Evolutionary conservation across 257 asterid genomes (phyloP), one percentile per base, ranked within the genome.

Genomic region (Cruciata laevipes): DNA sequence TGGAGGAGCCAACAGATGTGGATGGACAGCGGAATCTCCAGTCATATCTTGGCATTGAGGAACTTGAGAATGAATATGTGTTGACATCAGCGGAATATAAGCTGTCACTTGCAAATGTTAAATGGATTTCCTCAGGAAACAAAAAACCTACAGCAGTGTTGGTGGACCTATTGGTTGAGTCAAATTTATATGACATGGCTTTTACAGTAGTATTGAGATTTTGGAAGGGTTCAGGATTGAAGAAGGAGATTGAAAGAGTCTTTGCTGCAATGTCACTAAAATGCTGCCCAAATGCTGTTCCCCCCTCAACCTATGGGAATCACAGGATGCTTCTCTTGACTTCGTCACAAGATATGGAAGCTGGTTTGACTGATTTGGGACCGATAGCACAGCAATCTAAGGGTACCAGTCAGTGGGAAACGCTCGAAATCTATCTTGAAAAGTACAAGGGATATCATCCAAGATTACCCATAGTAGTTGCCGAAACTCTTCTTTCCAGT

Each of bases 181-280:
- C 96, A 77, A 90, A 80, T 82, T 83, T 81, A 64, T 90, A 85
- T 72, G 97, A 93, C 72, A 83, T 93, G 96, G 97, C 95, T 25
- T 90, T 93, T 78, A 86, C 86, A 4, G 90, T 90, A 74, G 76
- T 90, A 82, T 82, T 86, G 77, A 87, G 80, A 84, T 90, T 93
- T 76, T 93, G 96, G 94, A 83, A 90, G 79, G 96, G 88, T 68
- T 93, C 96, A 56, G 86, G 80, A 74, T 82, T 88, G 78, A 78
- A 86, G 77, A 90, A 97, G 94, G 95, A 86, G 78, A 90, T 93
- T 71, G 98, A 87, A 78, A 86, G 91, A 77, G 86, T 85, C 68
- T 93, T 93, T 80, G 74, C 73, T 51, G 71, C 95, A 61, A 80
- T 93, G 83, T 82, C 98, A 62, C 56, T 88, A 79, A 90, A 88